A percentile compares a stretch with the other conserved stretches of the same genome.
Conservation (phyloP, 257 asterid species). For the Cinchona pubescens region DNA sequence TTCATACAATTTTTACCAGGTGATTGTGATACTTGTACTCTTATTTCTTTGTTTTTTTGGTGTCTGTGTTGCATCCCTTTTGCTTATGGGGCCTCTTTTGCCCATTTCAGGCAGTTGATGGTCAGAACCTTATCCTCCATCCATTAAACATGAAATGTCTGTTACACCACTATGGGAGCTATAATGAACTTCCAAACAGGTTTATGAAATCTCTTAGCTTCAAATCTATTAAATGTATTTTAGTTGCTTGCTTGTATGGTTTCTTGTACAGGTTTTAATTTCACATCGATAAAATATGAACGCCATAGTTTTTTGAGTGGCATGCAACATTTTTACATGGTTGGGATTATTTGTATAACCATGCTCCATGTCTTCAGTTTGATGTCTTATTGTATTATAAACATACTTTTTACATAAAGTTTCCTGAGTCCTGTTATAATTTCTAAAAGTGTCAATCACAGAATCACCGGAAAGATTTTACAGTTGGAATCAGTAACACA, state of each 20-base stretch:
- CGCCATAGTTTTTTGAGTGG: neutral
- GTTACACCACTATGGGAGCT: constrained; percentile 76
- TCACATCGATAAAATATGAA: neutral
- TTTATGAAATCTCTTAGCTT: constrained; percentile 17
- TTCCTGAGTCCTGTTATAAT: constrained; percentile 7
- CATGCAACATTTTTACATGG: no score
- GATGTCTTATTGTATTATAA: neutral
- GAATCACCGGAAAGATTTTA: constrained; percentile 79
- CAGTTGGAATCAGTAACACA: constrained; percentile 83
- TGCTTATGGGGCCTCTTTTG: neutral
- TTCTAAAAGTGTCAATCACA: constrained; percentile 39
- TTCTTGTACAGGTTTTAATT: neutral
- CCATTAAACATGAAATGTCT: constrained; percentile 91
- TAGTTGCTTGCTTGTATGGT: neutral
- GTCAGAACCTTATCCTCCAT: constrained; percentile 85
- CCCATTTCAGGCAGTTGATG: constrained; percentile 67
- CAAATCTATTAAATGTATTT: neutral
- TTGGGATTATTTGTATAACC: no score
- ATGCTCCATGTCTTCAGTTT: neutral
- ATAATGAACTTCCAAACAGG: constrained; percentile 83
- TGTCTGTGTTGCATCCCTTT: neutral
- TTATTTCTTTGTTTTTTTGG: neutral
- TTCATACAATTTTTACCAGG: constrained; percentile 92
- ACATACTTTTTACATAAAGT: no score
- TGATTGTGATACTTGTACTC: constrained; percentile 21